Conservation (phyloP, 768 basidiomycete genomes). For the Xanthoconium stramineum region DNA sequence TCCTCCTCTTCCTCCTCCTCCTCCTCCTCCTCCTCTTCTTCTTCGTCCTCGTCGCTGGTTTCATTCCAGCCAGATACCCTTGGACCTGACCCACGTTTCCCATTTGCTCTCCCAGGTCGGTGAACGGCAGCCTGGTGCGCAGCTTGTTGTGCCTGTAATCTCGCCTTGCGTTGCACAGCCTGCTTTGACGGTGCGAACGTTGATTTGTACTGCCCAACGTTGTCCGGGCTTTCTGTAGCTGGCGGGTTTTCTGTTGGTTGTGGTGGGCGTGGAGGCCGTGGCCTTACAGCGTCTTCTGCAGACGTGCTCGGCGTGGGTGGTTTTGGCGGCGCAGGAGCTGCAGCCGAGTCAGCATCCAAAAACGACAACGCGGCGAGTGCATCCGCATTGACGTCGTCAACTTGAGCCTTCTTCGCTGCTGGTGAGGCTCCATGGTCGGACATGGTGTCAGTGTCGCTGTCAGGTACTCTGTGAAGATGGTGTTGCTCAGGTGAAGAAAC, state of each 20-base stretch:
- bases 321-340: constrained; percentile 18
- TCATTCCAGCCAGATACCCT: constrained; percentile 51
- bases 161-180: constrained; percentile 82
- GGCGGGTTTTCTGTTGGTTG: constrained; percentile 30
- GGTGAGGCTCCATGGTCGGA: constrained; percentile 16
- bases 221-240: constrained; percentile 24
- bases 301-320: constrained; percentile 4
- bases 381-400: constrained; percentile 59
- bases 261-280: constrained; percentile 27
- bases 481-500: constrained; percentile 38
- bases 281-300: constrained; percentile 1
- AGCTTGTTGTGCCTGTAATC: constrained; percentile 78
- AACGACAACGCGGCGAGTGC: constrained; percentile 78
- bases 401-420: constrained; percentile 17
- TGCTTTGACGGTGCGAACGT: constrained; percentile 87
- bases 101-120: constrained; percentile 62
- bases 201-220: constrained; percentile 57
- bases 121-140: constrained; percentile 76
- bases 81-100: constrained; percentile 39
- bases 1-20: constrained; percentile 76
- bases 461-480: constrained; percentile 23
- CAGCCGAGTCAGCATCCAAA: constrained; percentile 45
- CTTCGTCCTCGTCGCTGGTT: constrained; percentile 76
- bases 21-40: constrained; percentile 60
- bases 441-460: constrained; percentile 36